Evolutionary conservation across 306 rosid species (phyloP), one percentile per base, ranked within the genome.

Genomic region (Quillaja saponaria): DNA sequence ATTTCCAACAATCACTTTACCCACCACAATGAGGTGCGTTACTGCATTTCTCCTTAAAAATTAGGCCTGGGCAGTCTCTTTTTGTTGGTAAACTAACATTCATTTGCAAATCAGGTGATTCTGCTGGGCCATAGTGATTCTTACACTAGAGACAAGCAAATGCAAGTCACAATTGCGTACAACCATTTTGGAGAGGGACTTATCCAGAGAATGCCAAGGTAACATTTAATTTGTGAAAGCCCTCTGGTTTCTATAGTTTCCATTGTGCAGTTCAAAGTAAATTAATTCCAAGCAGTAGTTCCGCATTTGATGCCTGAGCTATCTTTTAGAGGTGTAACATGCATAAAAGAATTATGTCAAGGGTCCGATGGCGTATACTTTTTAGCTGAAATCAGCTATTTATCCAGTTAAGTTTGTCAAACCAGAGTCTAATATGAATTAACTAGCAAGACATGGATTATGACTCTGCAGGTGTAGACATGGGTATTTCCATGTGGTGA

Each of bases 141-240:
- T 17, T 92, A 92, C 76, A 80, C 82, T 6, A 83, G 90, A 53
- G 98, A 92, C 90, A 92, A 88, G 78, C 86, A 51, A 46, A 92
- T 92, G 98, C 98, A 92, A 74, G 98, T 88, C 67, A 91, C 98
- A 52, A 91, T 91, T 55, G 98, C 98, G 8, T 91, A 91, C 82
- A 91, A 91, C 88, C 98, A 91, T 71, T 91, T 91, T 55, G 98
- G 98, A 58, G 95, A 88, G 68, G 98, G 98, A 63, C 98, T 91
- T 25, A 91, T 91, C 53, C 98, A 91, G 78, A 88, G 98, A 80
- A 91, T 91, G 98, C 98, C 98, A n/a, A 71, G 98, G 98, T 92
- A 80, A 52, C 13, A 61, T 49, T 64, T 52, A 69, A 47, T 63
- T 49, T 16, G 46, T 61, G 44, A 61, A 47, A 63, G 42, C 64